phyloP scores from a whole-genome alignment of 495 filamentous ascomycete species.

The Aspergillus ostianus region DNA sequence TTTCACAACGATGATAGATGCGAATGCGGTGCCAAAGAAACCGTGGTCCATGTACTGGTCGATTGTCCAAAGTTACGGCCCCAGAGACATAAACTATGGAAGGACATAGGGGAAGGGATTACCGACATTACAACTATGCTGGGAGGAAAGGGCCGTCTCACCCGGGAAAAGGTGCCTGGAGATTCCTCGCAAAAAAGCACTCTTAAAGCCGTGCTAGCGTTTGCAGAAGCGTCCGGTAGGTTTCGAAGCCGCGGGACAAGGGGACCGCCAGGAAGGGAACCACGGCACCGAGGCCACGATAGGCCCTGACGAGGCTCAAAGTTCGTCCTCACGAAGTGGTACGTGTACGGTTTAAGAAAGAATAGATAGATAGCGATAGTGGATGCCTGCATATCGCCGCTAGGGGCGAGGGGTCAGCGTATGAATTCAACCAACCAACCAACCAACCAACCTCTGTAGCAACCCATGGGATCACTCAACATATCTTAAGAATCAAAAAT shows the following conservation, averaged over 20 bases:
- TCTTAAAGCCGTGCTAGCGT: background rate
- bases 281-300: background rate
- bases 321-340: constrained; percentile 2
- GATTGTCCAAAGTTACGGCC: too few species aligned
- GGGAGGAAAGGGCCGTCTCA: background rate
- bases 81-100: too few species aligned
- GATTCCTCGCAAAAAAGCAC: background rate
- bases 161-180: too few species aligned
- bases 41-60: too few species aligned
- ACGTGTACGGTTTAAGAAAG: background rate
- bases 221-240: constrained; percentile 1
- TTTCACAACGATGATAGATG: background rate
- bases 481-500: too few species aligned
- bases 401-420: constrained; percentile 7
- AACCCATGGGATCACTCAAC: too few species aligned
- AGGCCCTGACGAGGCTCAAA: constrained; percentile 10
- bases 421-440: background rate
- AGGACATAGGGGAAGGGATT: background rate
- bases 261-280: constrained; percentile 1
- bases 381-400: constrained; percentile 2
- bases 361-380: background rate
- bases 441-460: too few species aligned
- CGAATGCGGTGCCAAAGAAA: background rate
- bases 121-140: background rate
- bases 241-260: constrained; percentile 2